Conservation (phyloP, 768 basidiomycete species). For the Tylopilus subfusipes region DNA sequence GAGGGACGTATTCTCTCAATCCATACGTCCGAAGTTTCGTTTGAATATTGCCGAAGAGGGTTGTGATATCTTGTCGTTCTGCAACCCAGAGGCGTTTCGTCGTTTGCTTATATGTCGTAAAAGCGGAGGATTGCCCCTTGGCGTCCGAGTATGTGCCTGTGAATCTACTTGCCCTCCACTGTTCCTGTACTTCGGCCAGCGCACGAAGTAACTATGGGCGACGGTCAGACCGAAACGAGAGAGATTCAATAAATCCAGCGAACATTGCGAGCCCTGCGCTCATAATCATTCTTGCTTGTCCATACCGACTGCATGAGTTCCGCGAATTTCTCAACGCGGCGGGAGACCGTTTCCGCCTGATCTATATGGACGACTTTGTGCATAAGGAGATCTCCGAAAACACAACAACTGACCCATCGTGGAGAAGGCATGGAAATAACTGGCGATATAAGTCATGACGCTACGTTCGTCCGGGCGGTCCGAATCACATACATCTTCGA, state of each 20-base stretch:
- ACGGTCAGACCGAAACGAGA: constrained; percentile 4
- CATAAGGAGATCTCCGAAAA: background rate
- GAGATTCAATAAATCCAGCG: constrained; percentile 16
- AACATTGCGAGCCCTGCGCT: constrained; percentile 75
- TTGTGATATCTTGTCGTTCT: constrained; percentile 84
- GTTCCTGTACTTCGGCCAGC: constrained; percentile 59
- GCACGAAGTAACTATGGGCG: constrained; percentile 57
- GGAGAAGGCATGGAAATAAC: constrained; percentile 97
- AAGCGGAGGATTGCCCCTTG: constrained; percentile 67
- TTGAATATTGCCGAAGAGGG: constrained; percentile 88
- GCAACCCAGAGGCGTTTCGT: constrained; percentile 85
- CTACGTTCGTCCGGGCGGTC: constrained; percentile 91
- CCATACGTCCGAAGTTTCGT: constrained; percentile 92
- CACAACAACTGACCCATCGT: constrained; percentile 70
- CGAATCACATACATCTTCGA: constrained; percentile 89
- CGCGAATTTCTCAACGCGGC: constrained; percentile 93
- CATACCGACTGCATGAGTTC: constrained; percentile 93
- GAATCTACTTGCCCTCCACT: constrained; percentile 67
- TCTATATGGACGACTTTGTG: constrained; percentile 45
- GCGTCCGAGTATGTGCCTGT: constrained; percentile 78
- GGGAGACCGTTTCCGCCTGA: constrained; percentile 90
- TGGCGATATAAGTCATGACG: constrained; percentile 98
- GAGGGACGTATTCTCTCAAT: constrained; percentile 79
- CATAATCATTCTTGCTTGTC: constrained; percentile 87
- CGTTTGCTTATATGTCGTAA: constrained; percentile 79